phyloP scores from a whole-genome alignment of 352 stramenopile genomes.

The Pilasporangium apinafurcum region DNA sequence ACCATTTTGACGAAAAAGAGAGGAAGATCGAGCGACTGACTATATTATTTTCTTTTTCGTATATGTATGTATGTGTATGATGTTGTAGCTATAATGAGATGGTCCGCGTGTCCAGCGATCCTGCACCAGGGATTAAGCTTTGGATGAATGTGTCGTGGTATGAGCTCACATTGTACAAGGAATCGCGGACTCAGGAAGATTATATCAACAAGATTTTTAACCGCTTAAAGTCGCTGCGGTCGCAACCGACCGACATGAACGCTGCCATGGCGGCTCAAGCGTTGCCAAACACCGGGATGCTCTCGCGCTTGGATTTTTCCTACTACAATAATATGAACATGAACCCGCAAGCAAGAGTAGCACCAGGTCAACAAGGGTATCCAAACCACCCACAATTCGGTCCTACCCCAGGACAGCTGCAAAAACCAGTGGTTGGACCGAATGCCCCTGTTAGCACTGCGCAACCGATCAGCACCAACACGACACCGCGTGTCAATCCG shows the following conservation, averaged over 20 bases:
- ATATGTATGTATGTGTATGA: conserved; percentile 5
- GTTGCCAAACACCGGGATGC: conserved; percentile 63
- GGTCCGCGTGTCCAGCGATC: conserved; percentile 75
- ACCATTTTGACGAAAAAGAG: no score
- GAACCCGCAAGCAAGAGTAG: conserved; percentile 12
- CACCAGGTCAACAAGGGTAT: conserved; percentile 20
- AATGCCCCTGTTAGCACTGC: no score
- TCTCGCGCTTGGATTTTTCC: conserved; percentile 65
- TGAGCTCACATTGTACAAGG: conserved; percentile 78
- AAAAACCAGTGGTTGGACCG: conserved; percentile 8
- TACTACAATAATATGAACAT: conserved; percentile 69
- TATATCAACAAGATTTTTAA: conserved; percentile 89
- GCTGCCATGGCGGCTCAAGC: conserved; percentile 55
- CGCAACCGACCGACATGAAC: conserved; percentile 68
- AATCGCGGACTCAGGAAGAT: conserved; percentile 77
- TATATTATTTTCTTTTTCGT: conserved; percentile 2
- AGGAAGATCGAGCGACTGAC: no score
- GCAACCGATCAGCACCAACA: background rate
- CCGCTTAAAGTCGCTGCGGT: conserved; percentile 65
- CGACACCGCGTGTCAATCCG: background rate
- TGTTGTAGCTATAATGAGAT: conserved; percentile 70
- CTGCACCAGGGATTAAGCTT: conserved; percentile 71
- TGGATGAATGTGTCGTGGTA: conserved; percentile 88
- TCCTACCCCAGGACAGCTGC: conserved; percentile 8
- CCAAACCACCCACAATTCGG: conserved; percentile 33